phyloP scores from a whole-genome alignment of 192 early-diverging fungal genomes.

The Spizellomyces sp. region DNA sequence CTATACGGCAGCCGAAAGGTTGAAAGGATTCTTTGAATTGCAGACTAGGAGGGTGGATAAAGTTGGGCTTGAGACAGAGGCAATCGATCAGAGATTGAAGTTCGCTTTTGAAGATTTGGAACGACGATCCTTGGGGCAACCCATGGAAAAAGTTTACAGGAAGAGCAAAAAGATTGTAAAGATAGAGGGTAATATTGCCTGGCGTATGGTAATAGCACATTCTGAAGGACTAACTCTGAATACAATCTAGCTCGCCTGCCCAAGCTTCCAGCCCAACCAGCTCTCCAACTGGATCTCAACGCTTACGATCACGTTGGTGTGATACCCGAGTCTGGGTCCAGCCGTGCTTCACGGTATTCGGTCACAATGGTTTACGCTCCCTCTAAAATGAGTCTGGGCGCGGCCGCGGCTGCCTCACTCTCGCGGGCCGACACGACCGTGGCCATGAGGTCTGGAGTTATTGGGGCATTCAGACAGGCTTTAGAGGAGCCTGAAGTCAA shows the following conservation, averaged over 20 bases:
- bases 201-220: too few relatives aligned
- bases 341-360: constrained; percentile 10
- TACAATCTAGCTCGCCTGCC: background rate
- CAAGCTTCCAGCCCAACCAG: constrained; percentile 19
- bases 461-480: background rate
- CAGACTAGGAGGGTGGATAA: constrained; percentile 14
- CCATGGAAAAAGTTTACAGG: constrained; percentile 14
- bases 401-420: background rate
- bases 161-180: constrained; percentile 29
- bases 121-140: constrained; percentile 10
- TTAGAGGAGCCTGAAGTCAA: background rate
- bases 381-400: constrained; percentile 15
- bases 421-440: constrained; percentile 13
- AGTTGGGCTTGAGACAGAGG: background rate
- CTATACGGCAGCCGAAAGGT: constrained; percentile 15
- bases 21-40: constrained; percentile 23
- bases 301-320: constrained; percentile 15
- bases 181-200: constrained; percentile 12
- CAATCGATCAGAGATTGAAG: constrained; percentile 4
- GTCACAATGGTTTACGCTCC: constrained; percentile 9
- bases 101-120: constrained; percentile 14
- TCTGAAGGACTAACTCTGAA: too few relatives aligned
- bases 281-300: constrained; percentile 19
- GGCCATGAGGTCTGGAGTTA: background rate
- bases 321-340: constrained; percentile 7